Conservation (phyloP, 2,329 filamentous ascomycete species). For the Penicillium expansum region DNA sequence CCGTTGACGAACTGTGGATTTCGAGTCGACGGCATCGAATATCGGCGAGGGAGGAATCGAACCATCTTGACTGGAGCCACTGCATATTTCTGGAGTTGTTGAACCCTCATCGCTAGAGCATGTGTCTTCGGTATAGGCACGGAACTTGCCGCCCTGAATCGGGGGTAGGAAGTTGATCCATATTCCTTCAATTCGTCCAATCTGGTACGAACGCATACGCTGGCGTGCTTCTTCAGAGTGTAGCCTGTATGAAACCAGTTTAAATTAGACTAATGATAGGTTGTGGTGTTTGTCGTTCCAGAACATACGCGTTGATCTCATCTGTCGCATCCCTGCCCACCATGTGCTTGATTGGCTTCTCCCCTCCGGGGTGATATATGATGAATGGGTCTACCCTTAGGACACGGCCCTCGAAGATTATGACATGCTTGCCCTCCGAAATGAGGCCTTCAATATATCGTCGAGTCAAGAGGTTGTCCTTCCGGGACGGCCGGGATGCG, state of each 20-base stretch:
- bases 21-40: constrained; percentile 54
- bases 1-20: constrained; percentile 37
- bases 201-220: constrained; percentile 77
- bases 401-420: constrained; percentile 78
- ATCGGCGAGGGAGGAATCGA: constrained; percentile 59
- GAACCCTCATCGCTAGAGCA: constrained; percentile 41
- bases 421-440: constrained; percentile 72
- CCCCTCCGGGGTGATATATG: constrained; percentile 85
- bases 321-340: constrained; percentile 91
- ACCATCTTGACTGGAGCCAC: constrained; percentile 52
- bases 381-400: constrained; percentile 87
- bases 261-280: constrained; percentile 15
- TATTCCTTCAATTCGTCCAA: constrained; percentile 73
- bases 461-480: constrained; percentile 55
- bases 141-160: constrained; percentile 82
- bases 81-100: constrained; percentile 40
- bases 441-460: constrained; percentile 77
- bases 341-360: constrained; percentile 90
- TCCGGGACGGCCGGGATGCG: constrained; percentile 32
- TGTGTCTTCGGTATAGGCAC: constrained; percentile 50
- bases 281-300: constrained; percentile 1
- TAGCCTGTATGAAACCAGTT: constrained; percentile 53
- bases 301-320: constrained; percentile 79
- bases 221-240: constrained; percentile 75
- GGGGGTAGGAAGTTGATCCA: constrained; percentile 91